These are phyloP conservation scores for Ogataea zsoltii DNA, from an alignment of 805 yeast genomes.

Conservation along the genomic window DNA sequence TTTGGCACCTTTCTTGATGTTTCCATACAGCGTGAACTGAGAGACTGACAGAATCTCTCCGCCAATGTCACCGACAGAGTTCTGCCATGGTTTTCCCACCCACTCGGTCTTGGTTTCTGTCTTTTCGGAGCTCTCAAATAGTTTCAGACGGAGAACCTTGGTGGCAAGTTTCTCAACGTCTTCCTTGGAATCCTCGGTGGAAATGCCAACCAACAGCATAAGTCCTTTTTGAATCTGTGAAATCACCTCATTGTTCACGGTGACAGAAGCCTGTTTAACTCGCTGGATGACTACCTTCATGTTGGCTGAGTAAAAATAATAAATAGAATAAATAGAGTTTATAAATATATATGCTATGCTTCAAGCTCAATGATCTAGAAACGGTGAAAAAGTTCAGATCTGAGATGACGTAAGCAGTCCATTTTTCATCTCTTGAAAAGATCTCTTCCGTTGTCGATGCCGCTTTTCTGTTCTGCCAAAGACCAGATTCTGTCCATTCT, in stretches of 20 bases:
- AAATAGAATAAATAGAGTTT: background rate
- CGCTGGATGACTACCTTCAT: slow-evolving; percentile 93
- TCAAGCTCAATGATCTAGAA: background rate
- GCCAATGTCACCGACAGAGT: slow-evolving; percentile 57
- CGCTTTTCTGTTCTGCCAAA: slow-evolving; percentile 67
- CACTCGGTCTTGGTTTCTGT: slow-evolving; percentile 47
- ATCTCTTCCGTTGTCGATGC: slow-evolving; percentile 66
- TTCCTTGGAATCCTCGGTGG: slow-evolving; percentile 70
- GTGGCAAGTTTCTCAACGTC: slow-evolving; percentile 71
- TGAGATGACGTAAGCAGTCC: no score
- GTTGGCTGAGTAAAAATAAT: background rate
- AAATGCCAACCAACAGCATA: slow-evolving; percentile 81
- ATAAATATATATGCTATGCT: no score
- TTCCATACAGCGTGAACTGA: slow-evolving; percentile 88
- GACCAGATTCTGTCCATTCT: slow-evolving; percentile 88
- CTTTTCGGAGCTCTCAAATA: slow-evolving; percentile 61
- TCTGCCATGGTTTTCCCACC: slow-evolving; percentile 76
- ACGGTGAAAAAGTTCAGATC: no score
- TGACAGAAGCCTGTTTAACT: slow-evolving; percentile 86
- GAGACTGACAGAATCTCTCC: slow-evolving; percentile 86
- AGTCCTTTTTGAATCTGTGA: slow-evolving; percentile 79
- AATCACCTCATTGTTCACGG: slow-evolving; percentile 69
- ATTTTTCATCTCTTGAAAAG: slow-evolving; percentile 22
- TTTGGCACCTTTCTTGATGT: slow-evolving; percentile 85
- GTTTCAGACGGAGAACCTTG: slow-evolving; percentile 62